Conservation (phyloP, 2,329 filamentous ascomycete genomes). For the Alternaria triticina region DNA sequence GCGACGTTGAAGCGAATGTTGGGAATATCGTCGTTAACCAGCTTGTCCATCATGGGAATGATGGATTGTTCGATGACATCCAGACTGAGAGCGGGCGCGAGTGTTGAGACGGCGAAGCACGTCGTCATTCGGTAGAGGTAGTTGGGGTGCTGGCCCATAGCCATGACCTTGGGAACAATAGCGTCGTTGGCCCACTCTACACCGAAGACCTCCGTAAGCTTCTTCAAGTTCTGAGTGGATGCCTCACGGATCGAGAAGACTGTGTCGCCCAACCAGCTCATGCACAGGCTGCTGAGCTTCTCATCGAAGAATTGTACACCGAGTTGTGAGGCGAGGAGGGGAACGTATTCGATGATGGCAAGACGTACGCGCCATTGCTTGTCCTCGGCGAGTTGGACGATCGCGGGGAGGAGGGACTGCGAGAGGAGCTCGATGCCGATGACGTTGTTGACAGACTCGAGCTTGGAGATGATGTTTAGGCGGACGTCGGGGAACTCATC, state of each 20-base stretch:
- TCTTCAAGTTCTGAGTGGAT: slow-evolving; percentile 96
- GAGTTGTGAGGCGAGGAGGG: slow-evolving; percentile 90
- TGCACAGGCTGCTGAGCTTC: slow-evolving; percentile 92
- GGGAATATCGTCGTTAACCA: slow-evolving; percentile 92
- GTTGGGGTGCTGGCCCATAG: slow-evolving; percentile 97
- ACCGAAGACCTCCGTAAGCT: slow-evolving; percentile 97
- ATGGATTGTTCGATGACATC: slow-evolving; percentile 93
- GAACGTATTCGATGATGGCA: slow-evolving; percentile 99
- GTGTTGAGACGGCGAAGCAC: slow-evolving; percentile 97
- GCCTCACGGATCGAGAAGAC: slow-evolving; percentile 99
- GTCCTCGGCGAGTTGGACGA: slow-evolving; percentile 96
- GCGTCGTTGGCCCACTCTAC: slow-evolving; percentile 97
- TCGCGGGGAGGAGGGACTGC: slow-evolving; percentile 93
- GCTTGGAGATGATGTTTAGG: slow-evolving; percentile 99
- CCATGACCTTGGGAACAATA: slow-evolving; percentile 98
- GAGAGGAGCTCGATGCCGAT: slow-evolving; percentile 98
- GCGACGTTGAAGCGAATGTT: slow-evolving; percentile 99
- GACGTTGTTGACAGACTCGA: slow-evolving; percentile 97
- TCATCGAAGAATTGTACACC: slow-evolving; percentile 98
- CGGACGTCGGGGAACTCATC: slow-evolving; percentile 98
- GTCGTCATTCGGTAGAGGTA: slow-evolving; percentile 99
- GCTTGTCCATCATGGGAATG: slow-evolving; percentile 93
- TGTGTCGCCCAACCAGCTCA: slow-evolving; percentile 98
- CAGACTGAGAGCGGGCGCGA: slow-evolving; percentile 89
- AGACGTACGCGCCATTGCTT: slow-evolving; percentile 99